Percentiles rank a stretch among this genome's conserved stretches.
Evolutionary conservation across 208 protist species (phyloP).

Genomic region (Leptomonas pyrrhocoris): DNA sequence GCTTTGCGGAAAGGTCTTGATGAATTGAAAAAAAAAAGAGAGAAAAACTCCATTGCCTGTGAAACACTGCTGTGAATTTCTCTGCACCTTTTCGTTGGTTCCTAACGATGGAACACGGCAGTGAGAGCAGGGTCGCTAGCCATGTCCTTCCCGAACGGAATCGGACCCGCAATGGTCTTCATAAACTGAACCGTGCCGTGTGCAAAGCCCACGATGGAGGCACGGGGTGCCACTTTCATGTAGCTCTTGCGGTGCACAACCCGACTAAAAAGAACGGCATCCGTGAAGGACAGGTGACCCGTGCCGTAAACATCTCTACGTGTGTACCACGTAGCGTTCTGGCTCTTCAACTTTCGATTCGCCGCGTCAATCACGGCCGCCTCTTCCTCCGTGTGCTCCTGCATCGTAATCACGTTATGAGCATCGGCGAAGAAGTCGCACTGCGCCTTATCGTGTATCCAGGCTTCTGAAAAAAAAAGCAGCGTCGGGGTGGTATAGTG

Average conservation of each 20-base stretch:
- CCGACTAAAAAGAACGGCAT: conserved; percentile 67
- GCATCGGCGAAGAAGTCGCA: conserved; percentile 53
- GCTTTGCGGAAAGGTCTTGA: no score
- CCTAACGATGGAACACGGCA: not conserved
- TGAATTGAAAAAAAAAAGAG: no score
- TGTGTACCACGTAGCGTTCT: conserved; percentile 31
- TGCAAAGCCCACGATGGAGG: conserved; percentile 46
- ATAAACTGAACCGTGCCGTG: conserved; percentile 49
- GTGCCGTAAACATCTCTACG: conserved; percentile 30
- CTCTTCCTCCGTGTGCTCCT: conserved; percentile 35
- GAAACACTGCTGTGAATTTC: no score
- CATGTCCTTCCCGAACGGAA: conserved; percentile 20
- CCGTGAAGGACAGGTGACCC: conserved; percentile 53
- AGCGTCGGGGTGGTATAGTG: conserved; percentile 59
- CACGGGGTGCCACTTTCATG: conserved; percentile 41
- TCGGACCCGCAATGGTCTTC: conserved; percentile 19
- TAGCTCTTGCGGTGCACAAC: conserved; percentile 44
- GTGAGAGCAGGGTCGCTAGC: conserved; percentile 17
- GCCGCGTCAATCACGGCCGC: conserved; percentile 25
- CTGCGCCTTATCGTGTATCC: conserved; percentile 38
- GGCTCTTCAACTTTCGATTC: conserved; percentile 16
- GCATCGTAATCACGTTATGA: conserved; percentile 24
- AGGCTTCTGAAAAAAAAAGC: conserved; percentile 66
- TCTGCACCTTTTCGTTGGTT: no score
- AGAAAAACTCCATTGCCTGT: conserved; percentile 12